A percentile compares a stretch with the other conserved stretches of the same genome.
Evolutionary conservation across 1,139 yeast genomes (phyloP).

Genomic region (Eremothecium sinecaudum): DNA sequence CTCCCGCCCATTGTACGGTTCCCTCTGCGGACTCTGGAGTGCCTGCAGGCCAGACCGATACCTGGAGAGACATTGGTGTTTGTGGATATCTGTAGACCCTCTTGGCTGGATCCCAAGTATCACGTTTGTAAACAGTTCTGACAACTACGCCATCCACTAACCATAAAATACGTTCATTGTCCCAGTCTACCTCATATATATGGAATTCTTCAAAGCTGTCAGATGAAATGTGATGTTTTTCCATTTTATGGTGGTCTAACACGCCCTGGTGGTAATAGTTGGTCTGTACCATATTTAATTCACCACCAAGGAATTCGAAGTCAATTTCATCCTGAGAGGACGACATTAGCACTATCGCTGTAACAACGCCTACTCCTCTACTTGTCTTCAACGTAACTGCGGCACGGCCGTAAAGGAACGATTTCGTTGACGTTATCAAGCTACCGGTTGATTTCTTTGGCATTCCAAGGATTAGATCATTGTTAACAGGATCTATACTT

Average conservation of each 20-base stretch:
- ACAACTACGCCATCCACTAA: constrained; percentile 55
- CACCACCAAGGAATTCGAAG: constrained; percentile 73
- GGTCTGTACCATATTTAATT: constrained; percentile 56
- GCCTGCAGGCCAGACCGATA: constrained; percentile 94
- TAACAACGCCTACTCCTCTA: constrained; percentile 55
- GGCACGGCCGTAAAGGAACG: constrained; percentile 27
- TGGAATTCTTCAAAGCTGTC: constrained; percentile 62
- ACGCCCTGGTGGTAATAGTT: constrained; percentile 75
- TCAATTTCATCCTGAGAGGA: constrained; percentile 90
- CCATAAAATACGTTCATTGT: constrained; percentile 65
- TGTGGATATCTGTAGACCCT: constrained; percentile 56
- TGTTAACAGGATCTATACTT: constrained; percentile 11
- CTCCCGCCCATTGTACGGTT: constrained; percentile 93
- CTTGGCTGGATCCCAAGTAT: constrained; percentile 41
- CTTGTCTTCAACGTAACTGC: constrained; percentile 27
- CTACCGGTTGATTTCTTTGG: constrained; percentile 29
- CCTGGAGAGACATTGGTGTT: constrained; percentile 79
- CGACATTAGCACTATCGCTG: constrained; percentile 76
- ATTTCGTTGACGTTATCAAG: constrained; percentile 23
- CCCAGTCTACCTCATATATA: constrained; percentile 77
- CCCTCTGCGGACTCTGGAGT: constrained; percentile 54
- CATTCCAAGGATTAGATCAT: constrained; percentile 24
- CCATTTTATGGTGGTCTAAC: constrained; percentile 53
- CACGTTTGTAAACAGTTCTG: constrained; percentile 56
- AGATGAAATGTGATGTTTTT: constrained; percentile 31